Evolutionary conservation across 2,329 filamentous ascomycete species (phyloP).

Genomic region (Mycosphaerella sp.): DNA sequence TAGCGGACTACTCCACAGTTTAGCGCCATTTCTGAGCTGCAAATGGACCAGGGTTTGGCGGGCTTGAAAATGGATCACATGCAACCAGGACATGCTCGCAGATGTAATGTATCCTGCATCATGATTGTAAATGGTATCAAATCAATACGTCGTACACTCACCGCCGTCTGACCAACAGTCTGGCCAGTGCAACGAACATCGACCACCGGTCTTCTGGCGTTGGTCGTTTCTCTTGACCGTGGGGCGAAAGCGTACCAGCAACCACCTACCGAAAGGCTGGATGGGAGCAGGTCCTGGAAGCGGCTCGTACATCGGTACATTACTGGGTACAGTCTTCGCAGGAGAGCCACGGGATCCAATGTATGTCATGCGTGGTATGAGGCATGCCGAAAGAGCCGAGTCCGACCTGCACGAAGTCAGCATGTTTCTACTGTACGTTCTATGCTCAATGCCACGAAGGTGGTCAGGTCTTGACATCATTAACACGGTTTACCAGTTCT

Average conservation of each 20-base stretch:
- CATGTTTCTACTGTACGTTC: too few species aligned
- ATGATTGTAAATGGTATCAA: constrained; percentile 11
- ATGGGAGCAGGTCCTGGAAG: not conserved
- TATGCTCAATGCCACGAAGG: not conserved
- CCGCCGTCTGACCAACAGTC: constrained; percentile 8
- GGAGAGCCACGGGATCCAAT: not conserved
- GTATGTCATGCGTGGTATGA: not conserved
- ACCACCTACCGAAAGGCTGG: not conserved
- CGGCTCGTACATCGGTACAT: constrained; percentile 1
- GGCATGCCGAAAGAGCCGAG: constrained; percentile 3
- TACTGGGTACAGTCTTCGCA: not conserved
- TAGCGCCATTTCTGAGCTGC: constrained; percentile 2
- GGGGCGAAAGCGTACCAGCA: not conserved
- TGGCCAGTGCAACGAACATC: not conserved
- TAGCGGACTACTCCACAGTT: constrained; percentile 7
- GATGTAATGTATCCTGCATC: constrained; percentile 14
- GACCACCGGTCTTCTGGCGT: not conserved
- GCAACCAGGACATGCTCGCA: constrained; percentile 8
- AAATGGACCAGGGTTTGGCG: constrained; percentile 1
- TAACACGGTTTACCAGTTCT: not conserved
- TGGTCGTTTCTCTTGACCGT: not conserved
- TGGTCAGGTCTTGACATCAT: not conserved
- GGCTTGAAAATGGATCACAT: constrained; percentile 14
- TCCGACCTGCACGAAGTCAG: not conserved
- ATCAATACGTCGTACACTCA: constrained; percentile 10